These are phyloP conservation scores for Backusella sp. DNA, from an alignment of 192 early-diverging fungal species.

Conservation along the genomic window DNA sequence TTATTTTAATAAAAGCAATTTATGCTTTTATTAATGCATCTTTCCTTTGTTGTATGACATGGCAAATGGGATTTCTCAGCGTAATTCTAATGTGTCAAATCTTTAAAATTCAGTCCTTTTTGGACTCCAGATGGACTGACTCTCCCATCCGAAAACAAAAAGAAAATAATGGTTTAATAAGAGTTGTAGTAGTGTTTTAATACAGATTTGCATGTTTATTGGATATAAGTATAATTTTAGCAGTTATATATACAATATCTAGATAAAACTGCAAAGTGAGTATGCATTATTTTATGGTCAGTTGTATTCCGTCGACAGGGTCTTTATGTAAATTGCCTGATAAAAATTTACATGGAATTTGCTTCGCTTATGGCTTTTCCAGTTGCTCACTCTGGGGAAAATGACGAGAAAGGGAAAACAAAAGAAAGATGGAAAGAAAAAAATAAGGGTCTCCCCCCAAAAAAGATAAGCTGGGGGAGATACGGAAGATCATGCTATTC, in stretches of 20 bases:
- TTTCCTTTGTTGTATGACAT: neutral
- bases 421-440: neutral
- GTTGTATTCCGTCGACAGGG: neutral
- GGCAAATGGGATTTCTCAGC: neutral
- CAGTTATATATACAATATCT: neutral
- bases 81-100: neutral
- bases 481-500: neutral
- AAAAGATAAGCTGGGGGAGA: neutral
- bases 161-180: neutral
- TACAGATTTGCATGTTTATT: neutral
- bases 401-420: neutral
- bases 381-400: neutral
- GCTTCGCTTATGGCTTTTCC: neutral
- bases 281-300: neutral
- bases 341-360: neutral
- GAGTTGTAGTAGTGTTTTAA: neutral
- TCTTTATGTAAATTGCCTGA: neutral
- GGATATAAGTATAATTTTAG: neutral
- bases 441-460: neutral
- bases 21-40: neutral
- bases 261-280: neutral
- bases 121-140: neutral
- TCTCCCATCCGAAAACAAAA: neutral
- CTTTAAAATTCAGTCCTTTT: neutral
- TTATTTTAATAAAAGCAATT: neutral